These are phyloP conservation scores for Pyrus communis DNA, from an alignment of 306 rosid genomes.

Conservation along the genomic window DNA sequence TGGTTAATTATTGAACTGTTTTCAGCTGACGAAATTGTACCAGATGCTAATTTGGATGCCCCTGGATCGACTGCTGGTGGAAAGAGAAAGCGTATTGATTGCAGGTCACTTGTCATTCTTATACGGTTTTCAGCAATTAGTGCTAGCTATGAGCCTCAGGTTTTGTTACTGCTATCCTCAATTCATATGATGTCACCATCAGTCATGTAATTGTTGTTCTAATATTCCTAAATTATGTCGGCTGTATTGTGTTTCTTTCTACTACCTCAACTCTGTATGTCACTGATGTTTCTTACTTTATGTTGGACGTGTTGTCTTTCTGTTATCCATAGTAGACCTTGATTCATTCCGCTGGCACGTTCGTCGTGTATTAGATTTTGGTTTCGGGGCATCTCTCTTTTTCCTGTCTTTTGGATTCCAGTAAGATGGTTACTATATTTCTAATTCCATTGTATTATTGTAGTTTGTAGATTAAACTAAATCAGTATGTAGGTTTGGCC, in stretches of 20 bases:
- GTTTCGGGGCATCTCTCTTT: neutral
- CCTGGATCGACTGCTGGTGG: slow-evolving; percentile 33
- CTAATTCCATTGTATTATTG: neutral
- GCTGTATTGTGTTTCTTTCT: neutral
- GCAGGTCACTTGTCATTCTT: slow-evolving; percentile 46
- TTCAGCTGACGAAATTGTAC: slow-evolving; percentile 48
- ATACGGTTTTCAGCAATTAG: slow-evolving; percentile 15
- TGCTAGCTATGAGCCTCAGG: slow-evolving; percentile 14
- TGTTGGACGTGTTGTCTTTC: neutral
- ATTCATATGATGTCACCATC: slow-evolving; percentile 5
- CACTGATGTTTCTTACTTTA: neutral
- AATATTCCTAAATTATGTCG: neutral
- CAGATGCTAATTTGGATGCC: slow-evolving; percentile 33
- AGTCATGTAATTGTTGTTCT: neutral
- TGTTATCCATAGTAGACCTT: neutral
- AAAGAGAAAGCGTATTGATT: slow-evolving; percentile 61
- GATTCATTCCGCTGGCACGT: neutral
- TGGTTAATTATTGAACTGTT: slow-evolving; percentile 30
- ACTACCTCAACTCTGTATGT: neutral
- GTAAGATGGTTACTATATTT: neutral
- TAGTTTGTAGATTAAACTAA: neutral
- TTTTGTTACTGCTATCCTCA: slow-evolving; percentile 2
- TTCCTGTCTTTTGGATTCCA: neutral
- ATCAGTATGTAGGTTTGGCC: neutral
- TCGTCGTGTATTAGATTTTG: neutral